A percentile compares a stretch with the other conserved stretches of the same genome.
These are phyloP conservation scores for Pouteria campechiana DNA, from an alignment of 179 eudicot species.

Conservation along the genomic window DNA sequence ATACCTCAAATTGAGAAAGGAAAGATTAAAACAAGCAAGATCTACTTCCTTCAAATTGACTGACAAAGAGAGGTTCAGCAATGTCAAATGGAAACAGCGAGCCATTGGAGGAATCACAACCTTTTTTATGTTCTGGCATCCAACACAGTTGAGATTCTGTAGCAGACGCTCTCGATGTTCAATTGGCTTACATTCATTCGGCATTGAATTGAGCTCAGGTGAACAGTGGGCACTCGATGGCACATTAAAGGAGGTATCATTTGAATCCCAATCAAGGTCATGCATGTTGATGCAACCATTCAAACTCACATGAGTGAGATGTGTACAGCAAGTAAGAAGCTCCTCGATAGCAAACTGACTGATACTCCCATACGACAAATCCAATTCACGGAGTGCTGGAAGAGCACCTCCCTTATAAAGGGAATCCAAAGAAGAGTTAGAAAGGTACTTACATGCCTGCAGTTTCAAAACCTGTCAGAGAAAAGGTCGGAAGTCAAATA, in stretches of 20 bases:
- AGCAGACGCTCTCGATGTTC: constrained; percentile 55
- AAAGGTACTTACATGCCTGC: constrained; percentile 94
- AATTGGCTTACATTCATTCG: constrained; percentile 6
- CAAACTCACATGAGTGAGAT: constrained; percentile 81
- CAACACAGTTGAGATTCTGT: constrained; percentile 85
- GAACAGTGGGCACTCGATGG: constrained; percentile 12
- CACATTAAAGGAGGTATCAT: constrained; percentile 9
- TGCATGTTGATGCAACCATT: constrained; percentile 97
- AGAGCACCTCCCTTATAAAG: constrained; percentile 79
- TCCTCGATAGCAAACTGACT: constrained; percentile 83
- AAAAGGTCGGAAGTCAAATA: background rate
- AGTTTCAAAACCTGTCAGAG: constrained; percentile 59
- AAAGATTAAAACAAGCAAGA: constrained; percentile 57
- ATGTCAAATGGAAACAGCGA: constrained; percentile 50
- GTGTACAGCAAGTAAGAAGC: constrained; percentile 74
- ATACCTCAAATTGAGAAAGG: constrained; percentile 84
- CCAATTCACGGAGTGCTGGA: constrained; percentile 78
- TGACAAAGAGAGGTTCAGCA: constrained; percentile 76
- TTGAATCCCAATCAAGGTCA: constrained; percentile 68
- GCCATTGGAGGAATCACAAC: constrained; percentile 65
- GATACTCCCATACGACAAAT: constrained; percentile 84
- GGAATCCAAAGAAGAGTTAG: constrained; percentile 65
- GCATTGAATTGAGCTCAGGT: constrained; percentile 8
- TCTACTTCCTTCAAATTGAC: constrained; percentile 73
- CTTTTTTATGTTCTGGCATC: constrained; percentile 79